phyloP scores from a whole-genome alignment of 164 flowering plant species.

The Vitis vinifera region ASM3070453v1 NC_081820.1:17857501-17858000 shows the following conservation, averaged over 20 bases:
- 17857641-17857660: too few relatives aligned
- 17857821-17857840: conserved; percentile 7
- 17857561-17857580: too few relatives aligned
- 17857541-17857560: too few relatives aligned
- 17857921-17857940: background rate
- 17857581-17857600: too few relatives aligned
- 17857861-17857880: too few relatives aligned
- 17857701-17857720: background rate
- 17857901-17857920: background rate
- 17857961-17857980: background rate
- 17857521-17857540: too few relatives aligned
- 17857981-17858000: background rate
- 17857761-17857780: background rate
- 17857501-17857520: too few relatives aligned
- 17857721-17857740: background rate
- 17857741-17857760: background rate
- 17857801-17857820: conserved; percentile 3
- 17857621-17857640: too few relatives aligned
- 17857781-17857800: background rate
- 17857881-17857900: too few relatives aligned
- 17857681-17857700: background rate
- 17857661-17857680: too few relatives aligned
- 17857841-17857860: conserved; percentile 4
- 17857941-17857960: background rate
- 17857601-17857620: too few relatives aligned